These are phyloP conservation scores for Elsinoe fawcettii DNA, from an alignment of 2,329 filamentous ascomycete species.

Conservation along the genomic window DNA sequence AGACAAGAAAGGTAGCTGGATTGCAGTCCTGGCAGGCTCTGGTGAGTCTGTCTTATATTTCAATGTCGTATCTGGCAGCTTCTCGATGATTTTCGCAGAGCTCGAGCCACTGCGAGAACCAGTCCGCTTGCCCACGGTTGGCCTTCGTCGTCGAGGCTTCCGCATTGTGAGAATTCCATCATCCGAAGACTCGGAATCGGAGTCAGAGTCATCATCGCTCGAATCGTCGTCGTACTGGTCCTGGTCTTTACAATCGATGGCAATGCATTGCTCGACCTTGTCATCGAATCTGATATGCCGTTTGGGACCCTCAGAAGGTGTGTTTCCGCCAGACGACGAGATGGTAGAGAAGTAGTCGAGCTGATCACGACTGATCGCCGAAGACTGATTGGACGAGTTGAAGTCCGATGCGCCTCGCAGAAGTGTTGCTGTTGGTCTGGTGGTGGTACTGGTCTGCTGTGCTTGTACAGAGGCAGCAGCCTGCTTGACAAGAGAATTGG, in stretches of 20 bases:
- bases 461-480: conserved; percentile 80
- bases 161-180: conserved; percentile 80
- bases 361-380: conserved; percentile 53
- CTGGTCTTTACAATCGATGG: conserved; percentile 76
- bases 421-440: conserved; percentile 42
- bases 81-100: conserved; percentile 74
- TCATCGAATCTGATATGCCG: conserved; percentile 96
- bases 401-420: conserved; percentile 63
- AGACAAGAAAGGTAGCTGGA: conserved; percentile 38
- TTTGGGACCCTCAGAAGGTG: conserved; percentile 53
- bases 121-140: conserved; percentile 39
- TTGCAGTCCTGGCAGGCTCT: conserved; percentile 41
- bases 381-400: conserved; percentile 54
- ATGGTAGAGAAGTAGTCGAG: conserved; percentile 54
- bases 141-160: conserved; percentile 44
- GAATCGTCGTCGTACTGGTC: conserved; percentile 57
- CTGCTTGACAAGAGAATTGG: conserved; percentile 82
- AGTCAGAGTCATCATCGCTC: conserved; percentile 41
- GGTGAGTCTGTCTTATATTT: conserved; percentile 76
- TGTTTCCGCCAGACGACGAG: conserved; percentile 63
- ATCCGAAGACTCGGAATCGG: conserved; percentile 45
- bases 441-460: conserved; percentile 54
- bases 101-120: conserved; percentile 49
- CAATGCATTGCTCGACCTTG: conserved; percentile 91
- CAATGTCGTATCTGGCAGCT: conserved; percentile 75